Base-by-base conservation (phyloP, 768 basidiomycete genomes). In the Favolaschia claudopus region DNA sequence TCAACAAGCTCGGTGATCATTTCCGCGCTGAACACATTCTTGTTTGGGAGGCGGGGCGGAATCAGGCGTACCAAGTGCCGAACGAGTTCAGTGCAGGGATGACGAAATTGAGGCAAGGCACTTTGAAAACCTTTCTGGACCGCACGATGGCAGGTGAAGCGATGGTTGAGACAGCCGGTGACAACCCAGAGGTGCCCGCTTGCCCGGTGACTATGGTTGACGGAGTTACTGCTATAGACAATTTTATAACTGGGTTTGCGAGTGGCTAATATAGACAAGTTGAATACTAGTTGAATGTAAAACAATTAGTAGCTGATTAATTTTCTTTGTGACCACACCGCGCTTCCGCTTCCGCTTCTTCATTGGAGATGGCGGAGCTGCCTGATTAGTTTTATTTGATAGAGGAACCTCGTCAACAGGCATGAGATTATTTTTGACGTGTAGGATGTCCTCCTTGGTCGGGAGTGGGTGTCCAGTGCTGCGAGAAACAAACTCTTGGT, bases 41-140 rank as follows among this genome's bases (percentile, higher is more conserved):
- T 22, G 27, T 31, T 27, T 49, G 12, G 2, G 32, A 50, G 4
- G 25, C 49, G 4, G 55, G 55, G 3, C 60, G 60, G 4, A 13
- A 39, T 19, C 60, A 62, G 20, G 27, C 60, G 0, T 57, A 57
- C 17, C 13, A 29, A 17, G 60, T 62, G 7, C 15, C 25, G 2
- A 49, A 62, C 24, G 55, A 62, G 36, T 62, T 62, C 22, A 40
- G 27, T 13, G 39, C 14, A 5, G 60, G 60, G 20, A 2, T n/a
- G 6, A 12, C 24, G 0, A 46, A 32, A 19, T 43, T 62, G 19
- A 2, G 7, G 19, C 13, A 19, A 20, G 60, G 60, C 2, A 17
- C 33, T 14, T 19, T 62, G n/a, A 20, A 51, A n/a, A 51, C 20
- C 0, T 62, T 62, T 28, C 15, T 49, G 17, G 22, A 7, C 5